Conservation (phyloP, 1,284 basidiomycete genomes). For the Austroboletus olivaceoglutinosus region DNA sequence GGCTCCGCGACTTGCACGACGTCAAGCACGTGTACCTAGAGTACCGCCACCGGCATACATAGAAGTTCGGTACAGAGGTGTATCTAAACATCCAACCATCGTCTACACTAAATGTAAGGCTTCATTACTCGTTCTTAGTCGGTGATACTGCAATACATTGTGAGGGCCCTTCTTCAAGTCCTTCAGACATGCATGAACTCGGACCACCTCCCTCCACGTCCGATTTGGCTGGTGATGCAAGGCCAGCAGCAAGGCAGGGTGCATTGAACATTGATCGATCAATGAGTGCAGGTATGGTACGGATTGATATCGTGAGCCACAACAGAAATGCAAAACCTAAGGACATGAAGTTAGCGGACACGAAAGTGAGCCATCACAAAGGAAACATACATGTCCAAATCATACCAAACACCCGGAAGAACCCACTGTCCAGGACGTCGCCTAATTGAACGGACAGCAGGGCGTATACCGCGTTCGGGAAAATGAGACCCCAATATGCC, state of each 20-base stretch:
- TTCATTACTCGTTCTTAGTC: background rate
- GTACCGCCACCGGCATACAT: constrained; percentile 20
- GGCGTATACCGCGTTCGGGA: constrained; percentile 51
- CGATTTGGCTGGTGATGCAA: background rate
- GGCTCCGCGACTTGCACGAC: constrained; percentile 2
- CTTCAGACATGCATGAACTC: background rate
- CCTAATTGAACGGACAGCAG: constrained; percentile 46
- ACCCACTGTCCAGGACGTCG: constrained; percentile 43
- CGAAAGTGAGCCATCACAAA: background rate
- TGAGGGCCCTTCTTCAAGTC: background rate
- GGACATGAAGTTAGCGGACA: constrained; percentile 4
- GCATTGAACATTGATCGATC: constrained; percentile 47
- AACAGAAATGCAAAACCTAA: constrained; percentile 43
- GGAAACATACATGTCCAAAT: constrained; percentile 33
- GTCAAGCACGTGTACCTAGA: constrained; percentile 4
- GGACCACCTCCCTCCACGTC: constrained; percentile 13
- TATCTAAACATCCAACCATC: background rate
- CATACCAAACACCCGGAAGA: constrained; percentile 43
- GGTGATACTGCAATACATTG: background rate
- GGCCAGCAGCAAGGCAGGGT: constrained; percentile 33
- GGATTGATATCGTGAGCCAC: constrained; percentile 44
- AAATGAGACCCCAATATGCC: constrained; percentile 50
- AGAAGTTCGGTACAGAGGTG: background rate
- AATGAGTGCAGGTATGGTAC: constrained; percentile 41
- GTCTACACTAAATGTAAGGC: background rate